A percentile compares a stretch with the other conserved stretches of the same genome.
phyloP scores from a whole-genome alignment of 495 filamentous ascomycete genomes.

The Hyaloscypha bicolor region DNA sequence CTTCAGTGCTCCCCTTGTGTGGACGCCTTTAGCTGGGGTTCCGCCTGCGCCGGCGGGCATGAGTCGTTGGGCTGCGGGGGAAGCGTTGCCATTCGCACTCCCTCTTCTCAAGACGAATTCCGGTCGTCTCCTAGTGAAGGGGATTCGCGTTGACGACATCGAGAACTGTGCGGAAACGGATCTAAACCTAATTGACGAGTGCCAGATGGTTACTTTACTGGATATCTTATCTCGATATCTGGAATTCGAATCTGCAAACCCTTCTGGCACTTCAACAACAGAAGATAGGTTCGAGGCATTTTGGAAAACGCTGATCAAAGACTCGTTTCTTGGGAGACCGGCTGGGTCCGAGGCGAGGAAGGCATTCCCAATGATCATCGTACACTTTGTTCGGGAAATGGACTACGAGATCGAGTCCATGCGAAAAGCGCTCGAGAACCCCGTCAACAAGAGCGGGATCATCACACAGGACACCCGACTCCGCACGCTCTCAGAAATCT shows the following conservation, averaged over 20 bases:
- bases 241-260: not conserved
- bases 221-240: not conserved
- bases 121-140: not conserved
- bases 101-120: conserved; percentile 25
- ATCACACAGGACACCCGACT: not conserved
- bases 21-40: conserved; percentile 4
- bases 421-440: not conserved
- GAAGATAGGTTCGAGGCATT: not conserved
- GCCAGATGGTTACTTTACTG: not conserved
- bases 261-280: not conserved
- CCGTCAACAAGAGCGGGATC: not conserved
- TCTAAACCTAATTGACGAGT: not conserved
- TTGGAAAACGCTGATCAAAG: conserved; percentile 1
- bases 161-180: not conserved
- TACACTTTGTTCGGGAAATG: not conserved
- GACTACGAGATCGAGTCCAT: not conserved
- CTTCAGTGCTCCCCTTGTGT: conserved; percentile 19
- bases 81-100: conserved; percentile 4
- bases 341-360: not conserved
- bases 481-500: not conserved
- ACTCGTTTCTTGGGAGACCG: not conserved
- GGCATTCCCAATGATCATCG: not conserved
- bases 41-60: not conserved
- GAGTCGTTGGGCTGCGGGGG: conserved; percentile 13
- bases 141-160: not conserved